Evolutionary conservation across 176 grass and related monocot species (phyloP).

Genomic region (Aegilops umbellulata): DNA sequence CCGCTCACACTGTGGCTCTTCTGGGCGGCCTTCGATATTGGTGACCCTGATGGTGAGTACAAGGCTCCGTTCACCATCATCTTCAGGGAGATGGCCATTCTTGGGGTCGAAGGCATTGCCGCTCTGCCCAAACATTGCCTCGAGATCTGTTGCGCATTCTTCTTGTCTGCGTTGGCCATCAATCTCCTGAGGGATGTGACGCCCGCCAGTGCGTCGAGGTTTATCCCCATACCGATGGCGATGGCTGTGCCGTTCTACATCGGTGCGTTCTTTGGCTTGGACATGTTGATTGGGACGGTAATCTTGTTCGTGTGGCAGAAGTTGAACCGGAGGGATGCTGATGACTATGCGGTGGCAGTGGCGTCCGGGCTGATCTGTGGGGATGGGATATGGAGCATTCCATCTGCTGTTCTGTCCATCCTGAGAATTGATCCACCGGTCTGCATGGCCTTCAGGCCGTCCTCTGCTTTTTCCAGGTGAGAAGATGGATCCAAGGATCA

Average conservation of each 20-base stretch:
- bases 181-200: slow-evolving; percentile 37
- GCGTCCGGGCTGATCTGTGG: slow-evolving; percentile 44
- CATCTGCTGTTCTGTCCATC: slow-evolving; percentile 43
- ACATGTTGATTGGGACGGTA: slow-evolving; percentile 45
- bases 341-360: slow-evolving; percentile 30
- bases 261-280: slow-evolving; percentile 31
- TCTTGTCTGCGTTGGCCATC: slow-evolving; percentile 16
- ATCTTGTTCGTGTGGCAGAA: slow-evolving; percentile 38
- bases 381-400: slow-evolving; percentile 52
- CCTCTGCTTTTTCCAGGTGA: slow-evolving; percentile 28
- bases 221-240: slow-evolving; percentile 45
- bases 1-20: slow-evolving; percentile 54
- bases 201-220: slow-evolving; percentile 10
- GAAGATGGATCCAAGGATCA: background rate
- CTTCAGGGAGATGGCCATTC: slow-evolving; percentile 56
- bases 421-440: slow-evolving; percentile 31
- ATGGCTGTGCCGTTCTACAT: slow-evolving; percentile 42
- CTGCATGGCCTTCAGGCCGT: slow-evolving; percentile 46
- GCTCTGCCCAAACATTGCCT: slow-evolving; percentile 36
- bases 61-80: slow-evolving; percentile 31
- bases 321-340: slow-evolving; percentile 16
- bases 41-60: slow-evolving; percentile 37
- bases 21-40: slow-evolving; percentile 40
- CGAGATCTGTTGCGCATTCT: slow-evolving; percentile 21
- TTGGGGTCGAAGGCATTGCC: slow-evolving; percentile 30